phyloP scores from a whole-genome alignment of 164 flowering plant species.

The Dillenia suffruticosa region DNA sequence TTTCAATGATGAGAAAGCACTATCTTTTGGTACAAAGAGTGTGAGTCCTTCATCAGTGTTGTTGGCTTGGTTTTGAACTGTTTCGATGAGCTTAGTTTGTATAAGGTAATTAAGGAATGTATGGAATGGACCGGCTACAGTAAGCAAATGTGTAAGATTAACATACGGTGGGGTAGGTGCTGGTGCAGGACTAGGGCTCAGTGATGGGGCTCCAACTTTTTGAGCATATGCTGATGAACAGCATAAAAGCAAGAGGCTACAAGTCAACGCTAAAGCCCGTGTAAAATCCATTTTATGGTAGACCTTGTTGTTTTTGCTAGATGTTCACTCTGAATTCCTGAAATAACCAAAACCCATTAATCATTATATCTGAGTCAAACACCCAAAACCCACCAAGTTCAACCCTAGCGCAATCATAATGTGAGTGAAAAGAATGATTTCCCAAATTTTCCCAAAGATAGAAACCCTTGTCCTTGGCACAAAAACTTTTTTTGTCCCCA shows the following conservation, averaged over 20 bases:
- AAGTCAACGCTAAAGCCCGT: constrained; percentile 19
- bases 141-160: constrained; percentile 66
- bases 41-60: constrained; percentile 77
- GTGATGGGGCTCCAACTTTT: constrained; percentile 22
- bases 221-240: constrained; percentile 31
- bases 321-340: constrained; percentile 30
- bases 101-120: constrained; percentile 58
- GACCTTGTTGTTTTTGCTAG: background rate
- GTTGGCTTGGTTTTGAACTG: constrained; percentile 88
- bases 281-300: constrained; percentile 22
- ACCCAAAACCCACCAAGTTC: background rate
- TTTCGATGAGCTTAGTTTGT: constrained; percentile 70
- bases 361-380: background rate
- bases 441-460: background rate
- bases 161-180: constrained; percentile 68
- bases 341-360: constrained; percentile 13
- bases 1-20: constrained; percentile 61
- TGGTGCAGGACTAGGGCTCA: constrained; percentile 69
- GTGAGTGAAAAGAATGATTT: background rate
- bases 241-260: constrained; percentile 21
- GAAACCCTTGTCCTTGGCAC: background rate
- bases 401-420: background rate
- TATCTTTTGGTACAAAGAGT: constrained; percentile 74
- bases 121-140: constrained; percentile 82
- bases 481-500: background rate